Conservation (phyloP, 805 yeast genomes). For the Komagataella phaffii region DNA sequence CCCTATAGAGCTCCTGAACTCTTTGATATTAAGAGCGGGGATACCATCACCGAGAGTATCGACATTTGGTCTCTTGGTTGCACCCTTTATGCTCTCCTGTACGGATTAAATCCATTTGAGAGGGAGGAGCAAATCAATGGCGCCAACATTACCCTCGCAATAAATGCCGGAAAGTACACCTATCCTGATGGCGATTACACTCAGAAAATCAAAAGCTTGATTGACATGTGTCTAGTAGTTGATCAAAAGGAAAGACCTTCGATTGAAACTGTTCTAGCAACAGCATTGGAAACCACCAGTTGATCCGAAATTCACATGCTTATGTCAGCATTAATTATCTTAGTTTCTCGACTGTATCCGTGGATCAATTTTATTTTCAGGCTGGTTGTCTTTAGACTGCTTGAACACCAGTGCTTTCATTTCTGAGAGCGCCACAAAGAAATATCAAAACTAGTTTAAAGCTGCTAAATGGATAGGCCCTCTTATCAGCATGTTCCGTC, state of each 20-base stretch:
- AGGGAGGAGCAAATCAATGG: constrained; percentile 71
- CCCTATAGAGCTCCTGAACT: constrained; percentile 90
- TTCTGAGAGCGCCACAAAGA: neutral
- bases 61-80: constrained; percentile 95
- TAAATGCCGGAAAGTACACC: constrained; percentile 48
- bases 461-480: neutral
- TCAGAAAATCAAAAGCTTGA: constrained; percentile 38
- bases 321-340: neutral
- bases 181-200: constrained; percentile 45
- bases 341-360: neutral
- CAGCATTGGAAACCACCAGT: constrained; percentile 19
- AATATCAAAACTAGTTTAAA: neutral
- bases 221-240: constrained; percentile 45
- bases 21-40: constrained; percentile 57
- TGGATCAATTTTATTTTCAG: neutral
- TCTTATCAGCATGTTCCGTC: neutral
- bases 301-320: neutral
- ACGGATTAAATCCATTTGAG: constrained; percentile 79
- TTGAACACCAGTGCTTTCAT: neutral
- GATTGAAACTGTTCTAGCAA: constrained; percentile 42
- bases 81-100: constrained; percentile 61
- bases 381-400: neutral
- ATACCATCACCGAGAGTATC: constrained; percentile 54
- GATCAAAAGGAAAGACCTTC: constrained; percentile 53
- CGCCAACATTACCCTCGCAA: constrained; percentile 68